These are phyloP conservation scores for Kokia cookei DNA, from an alignment of 441 rosid species.

Conservation along the genomic window DNA sequence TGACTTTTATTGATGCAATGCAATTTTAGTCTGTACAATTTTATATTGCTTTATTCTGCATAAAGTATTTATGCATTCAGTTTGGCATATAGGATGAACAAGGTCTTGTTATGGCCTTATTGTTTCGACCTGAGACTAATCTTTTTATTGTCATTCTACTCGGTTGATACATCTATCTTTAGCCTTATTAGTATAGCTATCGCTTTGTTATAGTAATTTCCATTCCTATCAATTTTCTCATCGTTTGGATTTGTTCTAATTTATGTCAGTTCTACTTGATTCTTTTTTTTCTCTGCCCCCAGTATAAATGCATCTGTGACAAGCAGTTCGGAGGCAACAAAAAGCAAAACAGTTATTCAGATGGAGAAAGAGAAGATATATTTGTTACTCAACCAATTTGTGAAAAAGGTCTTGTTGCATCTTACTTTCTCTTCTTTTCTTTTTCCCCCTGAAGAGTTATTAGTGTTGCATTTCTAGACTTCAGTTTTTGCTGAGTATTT, in stretches of 20 bases:
- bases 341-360: slow-evolving; percentile 84
- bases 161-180: not conserved
- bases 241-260: not conserved
- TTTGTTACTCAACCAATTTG: slow-evolving; percentile 73
- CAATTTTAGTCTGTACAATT: not conserved
- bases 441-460: not conserved
- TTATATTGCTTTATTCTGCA: not conserved
- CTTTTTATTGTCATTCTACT: not conserved
- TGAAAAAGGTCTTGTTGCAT: slow-evolving; percentile 35
- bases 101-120: not conserved
- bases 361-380: slow-evolving; percentile 91
- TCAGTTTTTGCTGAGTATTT: not conserved
- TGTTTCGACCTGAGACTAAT: not conserved
- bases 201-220: not conserved
- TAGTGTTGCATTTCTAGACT: not conserved
- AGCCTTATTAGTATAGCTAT: not conserved
- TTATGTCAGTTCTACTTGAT: not conserved
- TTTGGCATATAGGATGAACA: not conserved
- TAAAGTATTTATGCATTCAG: slow-evolving; percentile 1
- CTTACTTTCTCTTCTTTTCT: not conserved
- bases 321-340: slow-evolving; percentile 81
- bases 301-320: slow-evolving; percentile 93
- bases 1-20: not conserved
- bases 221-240: not conserved
- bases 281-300: slow-evolving; percentile 10